These are phyloP conservation scores for Ascochyta rabiei DNA, from an alignment of 2,329 filamentous ascomycete genomes.

Conservation along the genomic window DNA sequence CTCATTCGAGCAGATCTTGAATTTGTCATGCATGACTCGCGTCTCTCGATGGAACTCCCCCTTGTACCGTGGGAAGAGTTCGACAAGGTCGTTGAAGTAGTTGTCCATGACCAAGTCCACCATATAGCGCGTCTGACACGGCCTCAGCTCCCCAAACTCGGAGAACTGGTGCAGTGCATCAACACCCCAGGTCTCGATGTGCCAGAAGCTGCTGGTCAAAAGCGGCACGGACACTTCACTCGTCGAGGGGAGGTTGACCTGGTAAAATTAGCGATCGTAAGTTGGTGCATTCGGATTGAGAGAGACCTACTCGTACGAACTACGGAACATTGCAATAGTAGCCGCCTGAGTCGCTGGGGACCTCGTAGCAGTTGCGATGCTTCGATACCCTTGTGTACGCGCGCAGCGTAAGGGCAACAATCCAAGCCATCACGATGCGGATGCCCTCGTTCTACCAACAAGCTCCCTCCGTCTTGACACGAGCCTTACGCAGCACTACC, in stretches of 20 bases:
- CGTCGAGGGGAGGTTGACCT: neutral
- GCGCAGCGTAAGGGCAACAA: conserved; percentile 1
- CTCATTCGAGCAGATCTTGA: neutral
- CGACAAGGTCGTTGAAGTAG: neutral
- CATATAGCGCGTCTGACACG: neutral
- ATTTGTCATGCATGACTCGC: neutral
- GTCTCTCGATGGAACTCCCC: neutral
- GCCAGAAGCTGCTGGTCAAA: neutral
- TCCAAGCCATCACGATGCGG: neutral
- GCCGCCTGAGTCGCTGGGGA: neutral
- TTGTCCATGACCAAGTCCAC: conserved; percentile 1
- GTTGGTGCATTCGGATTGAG: no score
- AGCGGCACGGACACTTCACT: rapidly evolving
- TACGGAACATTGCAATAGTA: conserved; percentile 7
- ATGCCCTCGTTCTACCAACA: neutral
- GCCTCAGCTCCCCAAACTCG: neutral
- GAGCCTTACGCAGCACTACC: neutral
- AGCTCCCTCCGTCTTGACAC: neutral
- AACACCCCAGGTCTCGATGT: neutral
- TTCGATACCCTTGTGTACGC: neutral
- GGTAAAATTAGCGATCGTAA: neutral
- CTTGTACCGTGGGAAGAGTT: neutral
- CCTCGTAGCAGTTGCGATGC: conserved; percentile 1
- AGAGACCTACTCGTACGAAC: neutral
- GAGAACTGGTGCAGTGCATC: neutral